Percentiles rank a stretch among this genome's conserved stretches.
These are phyloP conservation scores for Microbotryum lychnidis-dioicae DNA, from an alignment of 1,284 basidiomycete species.

Conservation along the genomic window DNA sequence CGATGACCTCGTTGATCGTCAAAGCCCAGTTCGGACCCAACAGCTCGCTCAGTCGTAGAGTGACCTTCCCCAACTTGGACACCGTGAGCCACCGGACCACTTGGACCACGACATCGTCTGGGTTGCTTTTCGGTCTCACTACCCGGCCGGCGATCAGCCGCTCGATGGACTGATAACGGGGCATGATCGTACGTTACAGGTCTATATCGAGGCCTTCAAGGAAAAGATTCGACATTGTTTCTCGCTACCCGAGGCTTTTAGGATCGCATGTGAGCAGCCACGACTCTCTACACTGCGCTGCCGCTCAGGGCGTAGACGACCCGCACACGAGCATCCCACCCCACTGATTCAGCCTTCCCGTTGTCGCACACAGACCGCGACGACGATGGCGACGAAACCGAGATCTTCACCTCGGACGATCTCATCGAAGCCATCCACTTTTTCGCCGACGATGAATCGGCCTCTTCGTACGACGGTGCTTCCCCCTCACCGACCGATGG, in stretches of 20 bases:
- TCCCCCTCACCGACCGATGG: background rate
- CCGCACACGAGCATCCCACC: too few relatives aligned
- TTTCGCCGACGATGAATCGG: slow-evolving; percentile 1
- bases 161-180: background rate
- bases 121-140: too few relatives aligned
- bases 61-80: slow-evolving; percentile 1
- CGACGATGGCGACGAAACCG: slow-evolving; percentile 17
- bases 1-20: slow-evolving; percentile 3
- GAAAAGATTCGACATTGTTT: background rate
- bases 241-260: too few relatives aligned
- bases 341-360: too few relatives aligned
- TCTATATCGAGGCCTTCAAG: slow-evolving; percentile 3
- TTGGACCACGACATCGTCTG: too few relatives aligned
- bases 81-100: background rate
- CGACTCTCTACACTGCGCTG: too few relatives aligned
- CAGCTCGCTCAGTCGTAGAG: background rate
- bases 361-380: slow-evolving; percentile 3
- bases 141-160: too few relatives aligned
- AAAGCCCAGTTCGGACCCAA: background rate
- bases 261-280: too few relatives aligned
- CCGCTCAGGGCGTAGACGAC: too few relatives aligned
- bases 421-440: slow-evolving; percentile 10
- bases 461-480: background rate
- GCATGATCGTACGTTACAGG: background rate
- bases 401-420: slow-evolving; percentile 5